Base-by-base conservation (phyloP, 148 eudicot species). In the Hydrangea macrophylla region DNA sequence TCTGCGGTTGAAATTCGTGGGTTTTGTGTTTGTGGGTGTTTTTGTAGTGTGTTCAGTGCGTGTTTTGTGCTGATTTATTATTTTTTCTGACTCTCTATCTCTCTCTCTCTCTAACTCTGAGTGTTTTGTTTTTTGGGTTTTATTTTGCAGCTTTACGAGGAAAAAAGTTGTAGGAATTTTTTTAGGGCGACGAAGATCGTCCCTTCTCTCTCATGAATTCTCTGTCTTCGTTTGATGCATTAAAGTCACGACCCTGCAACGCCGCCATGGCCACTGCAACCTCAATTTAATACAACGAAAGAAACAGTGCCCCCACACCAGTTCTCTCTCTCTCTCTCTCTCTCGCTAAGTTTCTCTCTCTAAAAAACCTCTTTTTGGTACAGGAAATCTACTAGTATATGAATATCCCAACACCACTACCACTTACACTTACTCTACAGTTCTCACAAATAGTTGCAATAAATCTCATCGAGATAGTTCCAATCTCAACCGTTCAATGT, bases 261-360 rank as follows among this genome's bases (percentile, higher is more conserved):
- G 98, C 98, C 98, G 98, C 98, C 98, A 85, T 80, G 76, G 82
- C 57, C 56, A 32, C 81, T 77, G 74, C 72, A 45, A 64, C 80
- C 79, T 78, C 73, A 74, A 73, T 79, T 83, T 74, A 79, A 73
- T 71, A 70, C 75, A 45, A 25, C 65, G 60, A 62, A n/a, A n/a
- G n/a, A 57, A 72, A 66, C 69, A 48, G 62, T 58, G 60, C 56
- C 37, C 18, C 67, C 15, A 35, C 6, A 7, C 70, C 20, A 17
- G 3, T 71, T 11, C 64, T 35, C 72, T 28, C 67, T 65, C 69
- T 20, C 60, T 63, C 65, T 70, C 42, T 68, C 67, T 73, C 72
- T 60, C 67, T 32, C 57, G 67, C 64, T 59, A 13, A 31, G 44
- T 24, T 9, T 56, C 22, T 65, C 40, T 75, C 51, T 75, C 64